A percentile compares a stretch with the other conserved stretches of the same genome.
phyloP scores from a whole-genome alignment of 2,329 filamentous ascomycete species.

The Tetracladium maxilliforme region DNA sequence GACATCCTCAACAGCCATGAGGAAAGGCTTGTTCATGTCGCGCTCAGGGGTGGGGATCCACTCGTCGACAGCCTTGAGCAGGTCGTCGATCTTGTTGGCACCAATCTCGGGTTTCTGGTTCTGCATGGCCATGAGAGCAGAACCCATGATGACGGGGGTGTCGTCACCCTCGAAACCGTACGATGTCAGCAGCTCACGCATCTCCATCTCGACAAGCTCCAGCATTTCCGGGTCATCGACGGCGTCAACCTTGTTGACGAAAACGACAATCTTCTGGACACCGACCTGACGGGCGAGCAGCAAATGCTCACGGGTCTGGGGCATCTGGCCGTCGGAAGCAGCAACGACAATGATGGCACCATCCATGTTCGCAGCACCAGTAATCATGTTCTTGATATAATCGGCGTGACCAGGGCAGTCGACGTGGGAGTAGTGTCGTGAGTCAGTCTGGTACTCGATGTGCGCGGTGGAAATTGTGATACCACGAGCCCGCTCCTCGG shows the following conservation, averaged over 20 bases:
- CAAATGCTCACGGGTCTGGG: constrained; percentile 96
- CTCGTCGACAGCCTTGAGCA: constrained; percentile 74
- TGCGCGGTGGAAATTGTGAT: constrained; percentile 98
- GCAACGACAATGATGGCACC: constrained; percentile 98
- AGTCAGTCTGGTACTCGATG: constrained; percentile 93
- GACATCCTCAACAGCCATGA: constrained; percentile 94
- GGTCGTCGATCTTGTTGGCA: constrained; percentile 74
- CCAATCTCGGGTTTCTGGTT: constrained; percentile 79
- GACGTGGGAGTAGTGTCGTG: constrained; percentile 96
- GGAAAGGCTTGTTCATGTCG: constrained; percentile 94
- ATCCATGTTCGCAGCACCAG: constrained; percentile 98
- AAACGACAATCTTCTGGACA: constrained; percentile 95
- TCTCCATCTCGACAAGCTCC: constrained; percentile 99
- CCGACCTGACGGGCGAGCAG: constrained; percentile 95
- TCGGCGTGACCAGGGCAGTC: constrained; percentile 99
- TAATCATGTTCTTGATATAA: constrained; percentile 99
- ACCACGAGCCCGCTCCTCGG: constrained; percentile 98
- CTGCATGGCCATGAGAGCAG: constrained; percentile 87
- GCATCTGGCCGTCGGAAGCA: constrained; percentile 98
- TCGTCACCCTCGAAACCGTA: constrained; percentile 98
- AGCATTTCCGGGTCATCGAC: constrained; percentile 98
- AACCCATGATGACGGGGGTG: constrained; percentile 93
- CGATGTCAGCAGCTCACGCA: constrained; percentile 84
- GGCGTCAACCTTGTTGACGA: constrained; percentile 98
- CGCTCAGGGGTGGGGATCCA: constrained; percentile 96